Conservation (phyloP, 495 filamentous ascomycete genomes). For the Annulohypoxylon maeteangense region DNA sequence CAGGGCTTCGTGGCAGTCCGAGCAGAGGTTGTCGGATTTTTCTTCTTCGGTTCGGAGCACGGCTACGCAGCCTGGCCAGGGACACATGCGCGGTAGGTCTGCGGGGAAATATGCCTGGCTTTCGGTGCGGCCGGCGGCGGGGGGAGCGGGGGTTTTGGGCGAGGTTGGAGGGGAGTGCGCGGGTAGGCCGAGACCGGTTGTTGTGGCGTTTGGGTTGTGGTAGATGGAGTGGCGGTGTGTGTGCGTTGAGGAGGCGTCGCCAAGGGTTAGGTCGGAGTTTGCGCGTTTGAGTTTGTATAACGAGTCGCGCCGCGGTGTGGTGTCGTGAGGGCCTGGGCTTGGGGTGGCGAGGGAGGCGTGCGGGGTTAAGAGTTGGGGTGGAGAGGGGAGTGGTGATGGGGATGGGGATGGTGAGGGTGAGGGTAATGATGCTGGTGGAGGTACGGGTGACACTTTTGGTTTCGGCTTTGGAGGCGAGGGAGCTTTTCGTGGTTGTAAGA, state of each 20-base stretch:
- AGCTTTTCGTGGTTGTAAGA: not conserved
- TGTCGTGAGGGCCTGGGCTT: not conserved
- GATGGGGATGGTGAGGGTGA: not conserved
- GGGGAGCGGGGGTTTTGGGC: not conserved
- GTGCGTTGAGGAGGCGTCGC: not conserved
- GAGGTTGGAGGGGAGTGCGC: not conserved
- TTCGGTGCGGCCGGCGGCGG: not conserved
- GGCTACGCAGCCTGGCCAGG: conserved; percentile 35
- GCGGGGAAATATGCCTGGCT: conserved; percentile 50
- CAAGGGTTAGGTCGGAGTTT: not conserved
- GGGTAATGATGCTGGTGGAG: not conserved
- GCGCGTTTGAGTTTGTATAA: not conserved
- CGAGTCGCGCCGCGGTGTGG: not conserved
- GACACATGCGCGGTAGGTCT: conserved; percentile 60
- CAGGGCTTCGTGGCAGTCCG: conserved; percentile 27
- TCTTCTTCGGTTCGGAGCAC: conserved; percentile 8
- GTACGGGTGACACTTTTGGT: not conserved
- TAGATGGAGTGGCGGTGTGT: not conserved
- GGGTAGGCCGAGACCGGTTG: not conserved
- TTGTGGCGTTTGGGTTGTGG: not conserved
- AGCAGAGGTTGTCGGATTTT: conserved; percentile 38
- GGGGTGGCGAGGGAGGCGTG: not conserved
- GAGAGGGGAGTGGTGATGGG: not conserved
- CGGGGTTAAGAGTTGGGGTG: not conserved
- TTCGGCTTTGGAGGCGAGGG: conserved; percentile 1